Conservation (phyloP, 805 yeast genomes). For the Sugiyamaella valdiviana region DNA sequence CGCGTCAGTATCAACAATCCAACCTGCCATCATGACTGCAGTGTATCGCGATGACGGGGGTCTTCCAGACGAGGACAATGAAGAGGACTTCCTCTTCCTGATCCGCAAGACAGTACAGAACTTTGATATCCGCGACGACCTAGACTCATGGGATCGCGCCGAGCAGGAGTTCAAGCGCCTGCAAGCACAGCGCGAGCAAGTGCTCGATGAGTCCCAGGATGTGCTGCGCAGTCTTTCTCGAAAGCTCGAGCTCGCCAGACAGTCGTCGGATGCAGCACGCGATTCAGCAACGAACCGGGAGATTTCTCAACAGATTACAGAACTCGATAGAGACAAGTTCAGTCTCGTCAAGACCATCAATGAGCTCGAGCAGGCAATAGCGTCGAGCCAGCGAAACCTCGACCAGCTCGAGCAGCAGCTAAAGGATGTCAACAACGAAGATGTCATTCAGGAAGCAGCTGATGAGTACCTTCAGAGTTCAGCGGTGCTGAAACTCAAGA, state of each 20-base stretch:
- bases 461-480: slow-evolving; percentile 16
- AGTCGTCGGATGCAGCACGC: slow-evolving; percentile 12
- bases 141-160: slow-evolving; percentile 22
- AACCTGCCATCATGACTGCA: neutral
- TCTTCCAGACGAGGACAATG: slow-evolving; percentile 1
- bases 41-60: neutral
- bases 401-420: slow-evolving; percentile 20
- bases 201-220: slow-evolving; percentile 15
- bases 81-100: slow-evolving; percentile 5
- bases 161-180: slow-evolving; percentile 12
- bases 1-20: neutral
- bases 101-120: slow-evolving; percentile 16
- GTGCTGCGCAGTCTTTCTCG: slow-evolving; percentile 17
- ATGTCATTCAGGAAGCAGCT: slow-evolving; percentile 12
- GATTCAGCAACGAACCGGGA: slow-evolving; percentile 14
- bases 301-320: slow-evolving; percentile 13
- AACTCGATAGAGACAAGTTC: slow-evolving; percentile 26
- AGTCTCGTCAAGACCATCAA: slow-evolving; percentile 25
- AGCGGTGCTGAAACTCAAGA: slow-evolving; percentile 19
- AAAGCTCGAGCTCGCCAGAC: slow-evolving; percentile 21
- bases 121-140: slow-evolving; percentile 21
- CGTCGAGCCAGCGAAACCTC: slow-evolving; percentile 16
- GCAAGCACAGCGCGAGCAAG: slow-evolving; percentile 10
- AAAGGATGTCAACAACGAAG: slow-evolving; percentile 10
- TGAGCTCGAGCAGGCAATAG: slow-evolving; percentile 23